phyloP scores from a whole-genome alignment of 768 basidiomycete species.

The Clavulina sp. region DNA sequence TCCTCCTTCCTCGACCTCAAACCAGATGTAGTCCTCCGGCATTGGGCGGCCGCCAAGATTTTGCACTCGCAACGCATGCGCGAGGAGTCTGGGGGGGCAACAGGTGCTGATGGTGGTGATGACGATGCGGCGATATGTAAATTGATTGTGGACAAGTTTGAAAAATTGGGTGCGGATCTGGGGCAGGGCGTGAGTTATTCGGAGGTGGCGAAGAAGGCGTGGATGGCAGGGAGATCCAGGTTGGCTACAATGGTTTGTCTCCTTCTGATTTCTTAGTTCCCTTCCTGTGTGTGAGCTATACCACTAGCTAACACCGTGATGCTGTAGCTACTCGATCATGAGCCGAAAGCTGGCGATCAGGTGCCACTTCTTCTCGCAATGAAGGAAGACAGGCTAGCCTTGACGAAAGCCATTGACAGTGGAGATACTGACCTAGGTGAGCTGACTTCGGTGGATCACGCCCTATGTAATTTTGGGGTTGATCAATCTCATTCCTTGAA shows the following conservation, averaged over 20 bases:
- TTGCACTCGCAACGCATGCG: conserved; percentile 44
- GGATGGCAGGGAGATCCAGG: conserved; percentile 66
- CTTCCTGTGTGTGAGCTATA: no score
- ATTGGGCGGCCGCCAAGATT: conserved; percentile 95
- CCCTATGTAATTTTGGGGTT: not conserved
- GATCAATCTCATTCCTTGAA: not conserved
- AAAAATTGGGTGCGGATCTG: conserved; percentile 42
- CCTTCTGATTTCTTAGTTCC: not conserved
- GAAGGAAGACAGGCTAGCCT: conserved; percentile 82
- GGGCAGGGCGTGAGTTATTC: conserved; percentile 57
- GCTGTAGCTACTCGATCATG: conserved; percentile 71
- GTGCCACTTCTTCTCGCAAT: conserved; percentile 84
- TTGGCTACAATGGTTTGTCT: conserved; percentile 63
- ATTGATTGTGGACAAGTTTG: conserved; percentile 79
- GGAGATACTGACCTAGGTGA: conserved; percentile 88
- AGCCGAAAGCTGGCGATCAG: conserved; percentile 74
- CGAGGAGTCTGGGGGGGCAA: conserved; percentile 30
- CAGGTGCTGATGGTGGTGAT: conserved; percentile 33
- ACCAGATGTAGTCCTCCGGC: conserved; percentile 73
- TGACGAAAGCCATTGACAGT: conserved; percentile 81
- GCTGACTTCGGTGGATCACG: not conserved
- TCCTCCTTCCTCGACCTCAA: conserved; percentile 69
- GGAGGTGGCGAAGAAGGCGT: conserved; percentile 84
- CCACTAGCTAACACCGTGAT: not conserved
- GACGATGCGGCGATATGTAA: conserved; percentile 67